Percentiles rank a stretch among this genome's conserved stretches.
These are phyloP conservation scores for Aureobasidium sp. DNA, from an alignment of 2,329 filamentous ascomycete species.

Conservation along the genomic window DNA sequence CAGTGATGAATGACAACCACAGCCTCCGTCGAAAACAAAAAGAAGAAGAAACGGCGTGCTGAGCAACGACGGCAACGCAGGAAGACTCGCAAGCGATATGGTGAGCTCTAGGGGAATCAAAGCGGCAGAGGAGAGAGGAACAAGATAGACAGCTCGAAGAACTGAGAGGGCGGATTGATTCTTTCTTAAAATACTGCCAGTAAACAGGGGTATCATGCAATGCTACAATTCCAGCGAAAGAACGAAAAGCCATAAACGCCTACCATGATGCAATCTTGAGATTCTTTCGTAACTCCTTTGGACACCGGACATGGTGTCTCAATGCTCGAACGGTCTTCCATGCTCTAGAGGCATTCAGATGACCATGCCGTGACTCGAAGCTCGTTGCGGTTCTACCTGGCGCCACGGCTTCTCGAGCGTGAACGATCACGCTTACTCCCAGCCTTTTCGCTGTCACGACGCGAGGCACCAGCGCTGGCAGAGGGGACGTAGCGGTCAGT, in stretches of 20 bases:
- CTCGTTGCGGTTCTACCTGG: neutral
- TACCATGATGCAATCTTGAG: neutral
- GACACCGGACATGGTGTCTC: neutral
- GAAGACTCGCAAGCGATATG: too few relatives aligned
- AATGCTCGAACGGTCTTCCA: neutral
- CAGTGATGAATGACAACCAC: too few relatives aligned
- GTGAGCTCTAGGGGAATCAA: too few relatives aligned
- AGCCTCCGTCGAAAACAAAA: too few relatives aligned
- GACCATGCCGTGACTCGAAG: neutral
- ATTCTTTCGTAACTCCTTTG: neutral
- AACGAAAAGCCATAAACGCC: neutral
- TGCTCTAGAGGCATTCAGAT: neutral
- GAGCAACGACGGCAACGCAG: neutral
- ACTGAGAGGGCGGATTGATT: too few relatives aligned
- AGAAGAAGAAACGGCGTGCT: too few relatives aligned
- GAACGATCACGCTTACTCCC: conserved; percentile 6
- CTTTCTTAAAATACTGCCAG: too few relatives aligned
- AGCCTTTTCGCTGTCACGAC: conserved; percentile 9
- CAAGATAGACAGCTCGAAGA: too few relatives aligned
- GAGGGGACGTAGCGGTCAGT: conserved; percentile 6
- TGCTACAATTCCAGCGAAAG: neutral
- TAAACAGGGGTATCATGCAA: conserved; percentile 6
- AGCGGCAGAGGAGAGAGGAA: too few relatives aligned
- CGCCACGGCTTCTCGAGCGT: conserved; percentile 1
- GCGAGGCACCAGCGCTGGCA: neutral